Evolutionary conservation across 768 basidiomycete genomes (phyloP).

Genomic region (Phylloporus arenicola): DNA sequence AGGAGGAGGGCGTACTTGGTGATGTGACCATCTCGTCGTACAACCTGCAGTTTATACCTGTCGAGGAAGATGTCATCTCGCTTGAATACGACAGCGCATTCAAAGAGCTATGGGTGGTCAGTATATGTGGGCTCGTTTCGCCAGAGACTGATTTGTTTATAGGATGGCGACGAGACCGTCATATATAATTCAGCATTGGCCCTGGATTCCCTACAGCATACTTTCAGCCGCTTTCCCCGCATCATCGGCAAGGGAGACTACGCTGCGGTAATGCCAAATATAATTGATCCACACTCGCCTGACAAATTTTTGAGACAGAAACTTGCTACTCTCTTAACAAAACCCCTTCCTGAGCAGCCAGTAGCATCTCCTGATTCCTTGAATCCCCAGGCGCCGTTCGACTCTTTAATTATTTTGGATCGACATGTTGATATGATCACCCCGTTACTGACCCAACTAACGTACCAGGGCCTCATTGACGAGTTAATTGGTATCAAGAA

Average conservation of each 20-base stretch:
- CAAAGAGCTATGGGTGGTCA: constrained; percentile 86
- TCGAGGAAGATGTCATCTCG: constrained; percentile 90
- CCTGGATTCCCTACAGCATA: constrained; percentile 71
- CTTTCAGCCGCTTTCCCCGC: constrained; percentile 87
- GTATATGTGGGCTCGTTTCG: constrained; percentile 24
- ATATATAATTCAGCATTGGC: constrained; percentile 88
- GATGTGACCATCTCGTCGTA: constrained; percentile 84
- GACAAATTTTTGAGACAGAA: constrained; percentile 44
- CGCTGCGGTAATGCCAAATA: constrained; percentile 51
- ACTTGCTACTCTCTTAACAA: constrained; percentile 65
- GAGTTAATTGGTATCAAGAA: constrained; percentile 88
- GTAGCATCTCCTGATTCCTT: constrained; percentile 38
- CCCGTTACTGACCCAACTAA: constrained; percentile 89
- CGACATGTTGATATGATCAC: constrained; percentile 93
- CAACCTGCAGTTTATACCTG: constrained; percentile 88
- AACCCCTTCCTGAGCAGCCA: constrained; percentile 44
- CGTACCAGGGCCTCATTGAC: constrained; percentile 94
- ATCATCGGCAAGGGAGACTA: constrained; percentile 91
- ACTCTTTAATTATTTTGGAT: constrained; percentile 85
- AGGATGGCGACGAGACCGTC: constrained; percentile 93
- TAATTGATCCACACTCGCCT: not conserved
- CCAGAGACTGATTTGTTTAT: not conserved
- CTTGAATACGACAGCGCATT: constrained; percentile 83
- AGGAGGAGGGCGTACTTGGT: constrained; percentile 98
- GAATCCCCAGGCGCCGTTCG: constrained; percentile 57